Evolutionary conservation across 2,329 filamentous ascomycete genomes (phyloP).

Genomic region (Trichoderma pleuroti): DNA sequence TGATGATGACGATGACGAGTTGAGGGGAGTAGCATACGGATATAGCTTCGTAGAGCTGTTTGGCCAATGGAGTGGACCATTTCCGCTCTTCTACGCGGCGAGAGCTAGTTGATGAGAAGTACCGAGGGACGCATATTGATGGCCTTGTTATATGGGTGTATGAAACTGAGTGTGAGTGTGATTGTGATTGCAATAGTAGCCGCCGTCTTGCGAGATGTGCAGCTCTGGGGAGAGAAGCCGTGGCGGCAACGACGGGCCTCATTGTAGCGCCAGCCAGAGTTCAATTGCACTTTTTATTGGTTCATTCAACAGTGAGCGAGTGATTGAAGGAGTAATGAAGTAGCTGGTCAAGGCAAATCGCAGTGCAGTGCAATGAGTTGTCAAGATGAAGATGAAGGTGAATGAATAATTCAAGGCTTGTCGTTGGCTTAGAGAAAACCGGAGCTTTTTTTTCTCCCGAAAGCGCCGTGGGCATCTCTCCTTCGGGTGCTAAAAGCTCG

Average conservation of each 20-base stretch:
- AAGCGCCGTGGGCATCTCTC: not conserved
- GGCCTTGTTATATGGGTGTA: not conserved
- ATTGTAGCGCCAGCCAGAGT: not conserved
- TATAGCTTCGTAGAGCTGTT: constrained; percentile 82
- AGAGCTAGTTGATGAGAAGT: constrained; percentile 27
- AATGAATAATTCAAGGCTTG: not conserved
- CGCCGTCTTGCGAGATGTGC: not conserved
- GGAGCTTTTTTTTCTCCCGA: constrained; percentile 11
- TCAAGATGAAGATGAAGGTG: not conserved
- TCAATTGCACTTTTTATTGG: not conserved
- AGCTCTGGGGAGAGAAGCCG: not conserved
- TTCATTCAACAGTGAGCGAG: not conserved
- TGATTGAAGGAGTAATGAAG: not conserved
- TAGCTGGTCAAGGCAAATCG: not conserved
- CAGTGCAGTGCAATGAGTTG: not conserved
- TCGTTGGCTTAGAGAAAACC: not conserved
- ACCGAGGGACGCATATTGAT: constrained; percentile 17
- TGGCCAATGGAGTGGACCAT: constrained; percentile 92
- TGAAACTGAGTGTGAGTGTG: not conserved
- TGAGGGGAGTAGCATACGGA: constrained; percentile 56
- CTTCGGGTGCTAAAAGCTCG: not conserved
- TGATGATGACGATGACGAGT: not conserved
- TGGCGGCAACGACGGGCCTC: constrained; percentile 6
- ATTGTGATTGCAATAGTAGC: not conserved
- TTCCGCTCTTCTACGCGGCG: constrained; percentile 46